Evolutionary conservation across 2,329 filamentous ascomycete genomes (phyloP).

Genomic region (Myotisia sp.): DNA sequence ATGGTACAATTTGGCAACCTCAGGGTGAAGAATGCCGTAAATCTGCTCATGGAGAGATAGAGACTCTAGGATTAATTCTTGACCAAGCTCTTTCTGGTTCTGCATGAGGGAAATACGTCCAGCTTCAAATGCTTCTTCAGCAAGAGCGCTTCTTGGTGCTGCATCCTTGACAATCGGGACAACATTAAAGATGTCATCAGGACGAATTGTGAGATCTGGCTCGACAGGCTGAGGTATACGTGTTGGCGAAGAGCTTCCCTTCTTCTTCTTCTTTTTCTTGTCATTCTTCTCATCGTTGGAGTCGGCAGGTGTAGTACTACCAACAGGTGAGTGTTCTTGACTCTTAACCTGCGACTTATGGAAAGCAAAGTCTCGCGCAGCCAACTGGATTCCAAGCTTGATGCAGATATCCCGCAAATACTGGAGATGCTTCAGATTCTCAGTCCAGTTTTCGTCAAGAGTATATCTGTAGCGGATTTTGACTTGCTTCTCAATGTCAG

Average conservation of each 20-base stretch:
- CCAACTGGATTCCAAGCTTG: conserved; percentile 80
- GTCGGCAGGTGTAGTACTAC: conserved; percentile 26
- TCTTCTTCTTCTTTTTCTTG: conserved; percentile 44
- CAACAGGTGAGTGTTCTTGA: conserved; percentile 21
- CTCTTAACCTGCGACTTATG: conserved; percentile 29
- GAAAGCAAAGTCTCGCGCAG: conserved; percentile 63
- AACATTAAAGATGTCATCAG: conserved; percentile 80
- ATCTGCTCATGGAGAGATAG: conserved; percentile 95
- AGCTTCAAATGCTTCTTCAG: conserved; percentile 90
- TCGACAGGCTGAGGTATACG: conserved; percentile 30
- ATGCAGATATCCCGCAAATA: conserved; percentile 76
- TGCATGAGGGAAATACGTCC: conserved; percentile 93
- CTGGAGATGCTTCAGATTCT: conserved; percentile 58
- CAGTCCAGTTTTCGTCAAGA: conserved; percentile 54
- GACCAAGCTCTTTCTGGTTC: conserved; percentile 86
- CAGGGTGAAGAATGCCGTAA: conserved; percentile 90
- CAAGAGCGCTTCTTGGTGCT: conserved; percentile 72
- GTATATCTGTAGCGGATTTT: conserved; percentile 61
- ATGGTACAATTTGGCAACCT: conserved; percentile 91
- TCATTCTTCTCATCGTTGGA: conserved; percentile 32
- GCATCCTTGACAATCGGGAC: conserved; percentile 95
- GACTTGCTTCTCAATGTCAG: conserved; percentile 58
- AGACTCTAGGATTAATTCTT: conserved; percentile 90
- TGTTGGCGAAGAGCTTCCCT: conserved; percentile 35
- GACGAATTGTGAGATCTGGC: conserved; percentile 51